A percentile compares a stretch with the other conserved stretches of the same genome.
Conservation (phyloP, 1,139 yeast genomes). For the Debaryomyces fabryi region DNA sequence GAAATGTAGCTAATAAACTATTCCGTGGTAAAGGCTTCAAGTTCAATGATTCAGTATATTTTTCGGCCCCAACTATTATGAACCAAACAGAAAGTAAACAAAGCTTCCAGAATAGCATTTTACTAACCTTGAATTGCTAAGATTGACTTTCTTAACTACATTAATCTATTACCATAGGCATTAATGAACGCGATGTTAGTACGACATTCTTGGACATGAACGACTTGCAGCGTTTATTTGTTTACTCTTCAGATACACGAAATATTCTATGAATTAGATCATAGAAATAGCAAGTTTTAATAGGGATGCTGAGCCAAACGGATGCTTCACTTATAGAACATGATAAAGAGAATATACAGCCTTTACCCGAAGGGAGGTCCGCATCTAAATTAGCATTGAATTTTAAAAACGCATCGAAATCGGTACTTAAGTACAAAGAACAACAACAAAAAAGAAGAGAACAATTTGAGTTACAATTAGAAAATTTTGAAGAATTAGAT, state of each 20-base stretch:
- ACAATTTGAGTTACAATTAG: conserved; percentile 46
- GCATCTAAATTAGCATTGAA: conserved; percentile 58
- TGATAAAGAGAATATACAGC: conserved; percentile 81
- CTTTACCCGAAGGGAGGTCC: conserved; percentile 70
- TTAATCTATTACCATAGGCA: not conserved
- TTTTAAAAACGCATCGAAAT: conserved; percentile 27
- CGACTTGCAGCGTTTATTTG: conserved; percentile 7
- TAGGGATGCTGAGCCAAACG: conserved; percentile 17
- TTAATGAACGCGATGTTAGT: conserved; percentile 2
- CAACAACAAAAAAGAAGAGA: conserved; percentile 39
- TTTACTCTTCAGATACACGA: conserved; percentile 9
- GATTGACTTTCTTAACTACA: not conserved
- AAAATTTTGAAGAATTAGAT: conserved; percentile 61
- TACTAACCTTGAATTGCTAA: not conserved
- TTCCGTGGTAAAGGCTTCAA: conserved; percentile 74
- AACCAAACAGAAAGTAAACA: conserved; percentile 1
- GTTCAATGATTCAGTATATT: conserved; percentile 59
- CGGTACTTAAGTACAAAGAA: conserved; percentile 26
- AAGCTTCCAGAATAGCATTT: conserved; percentile 3
- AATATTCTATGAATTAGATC: not conserved
- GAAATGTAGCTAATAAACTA: conserved; percentile 65
- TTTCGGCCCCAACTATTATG: conserved; percentile 1
- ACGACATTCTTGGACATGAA: conserved; percentile 8
- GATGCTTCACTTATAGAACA: conserved; percentile 60
- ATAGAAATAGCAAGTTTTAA: not conserved